A percentile compares a stretch with the other conserved stretches of the same genome.
phyloP scores from a whole-genome alignment of 164 flowering plant genomes.

The Cinnamomum micranthum region DNA sequence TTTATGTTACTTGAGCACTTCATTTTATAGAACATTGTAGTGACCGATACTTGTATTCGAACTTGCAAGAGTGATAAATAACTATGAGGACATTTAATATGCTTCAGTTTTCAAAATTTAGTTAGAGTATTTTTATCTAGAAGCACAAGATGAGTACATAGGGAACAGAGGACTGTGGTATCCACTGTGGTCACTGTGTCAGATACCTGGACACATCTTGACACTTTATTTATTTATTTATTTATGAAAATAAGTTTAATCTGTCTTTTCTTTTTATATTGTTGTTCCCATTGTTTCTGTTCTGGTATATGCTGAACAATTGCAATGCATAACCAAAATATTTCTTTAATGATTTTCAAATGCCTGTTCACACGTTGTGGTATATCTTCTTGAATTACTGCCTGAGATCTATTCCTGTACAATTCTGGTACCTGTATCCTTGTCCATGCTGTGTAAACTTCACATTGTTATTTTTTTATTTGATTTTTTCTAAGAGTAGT shows the following conservation, averaged over 20 bases:
- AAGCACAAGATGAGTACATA: neutral
- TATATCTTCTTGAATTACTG: neutral
- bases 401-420: neutral
- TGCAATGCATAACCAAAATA: neutral
- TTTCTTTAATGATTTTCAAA: neutral
- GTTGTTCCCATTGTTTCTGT: too few species aligned
- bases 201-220: neutral
- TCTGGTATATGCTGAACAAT: too few species aligned
- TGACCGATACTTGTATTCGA: too few species aligned
- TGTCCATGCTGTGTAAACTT: neutral
- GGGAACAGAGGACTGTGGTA: neutral
- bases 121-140: neutral
- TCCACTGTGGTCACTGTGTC: neutral
- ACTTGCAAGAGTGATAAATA: too few species aligned
- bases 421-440: neutral
- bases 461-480: neutral
- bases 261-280: too few species aligned
- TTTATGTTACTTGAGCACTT: too few species aligned
- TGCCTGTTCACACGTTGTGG: neutral
- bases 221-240: neutral
- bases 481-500: neutral
- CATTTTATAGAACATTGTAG: too few species aligned
- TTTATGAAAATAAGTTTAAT: too few species aligned
- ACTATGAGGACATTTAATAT: too few species aligned
- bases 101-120: too few species aligned